Evolutionary conservation across 2,329 filamentous ascomycete genomes (phyloP).

Genomic region (Ophiostoma montium): DNA sequence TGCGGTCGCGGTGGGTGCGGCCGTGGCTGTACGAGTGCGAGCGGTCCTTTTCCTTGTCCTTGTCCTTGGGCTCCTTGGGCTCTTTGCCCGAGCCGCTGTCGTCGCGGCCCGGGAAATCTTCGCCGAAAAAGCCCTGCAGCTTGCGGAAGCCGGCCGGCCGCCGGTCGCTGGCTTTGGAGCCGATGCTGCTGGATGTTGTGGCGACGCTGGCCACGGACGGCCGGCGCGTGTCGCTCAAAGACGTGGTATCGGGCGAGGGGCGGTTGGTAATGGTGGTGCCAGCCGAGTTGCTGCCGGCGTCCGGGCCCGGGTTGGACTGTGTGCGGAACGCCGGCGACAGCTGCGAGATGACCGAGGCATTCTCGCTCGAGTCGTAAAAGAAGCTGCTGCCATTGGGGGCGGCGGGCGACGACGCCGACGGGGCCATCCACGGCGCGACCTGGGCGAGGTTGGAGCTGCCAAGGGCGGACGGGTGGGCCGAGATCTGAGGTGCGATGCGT

Average conservation of each 20-base stretch:
- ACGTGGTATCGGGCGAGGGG: constrained; percentile 44
- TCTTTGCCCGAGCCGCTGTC: constrained; percentile 16
- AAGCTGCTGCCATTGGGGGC: constrained; percentile 36
- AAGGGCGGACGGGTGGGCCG: constrained; percentile 40
- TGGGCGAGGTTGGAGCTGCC: constrained; percentile 36
- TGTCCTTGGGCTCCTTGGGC: background rate
- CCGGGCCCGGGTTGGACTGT: constrained; percentile 16
- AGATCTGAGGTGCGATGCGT: constrained; percentile 34
- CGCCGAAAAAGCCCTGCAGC: constrained; percentile 82
- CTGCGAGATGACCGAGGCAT: constrained; percentile 46
- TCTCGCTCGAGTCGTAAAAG: constrained; percentile 64
- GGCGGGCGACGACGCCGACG: background rate
- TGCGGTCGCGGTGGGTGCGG: constrained; percentile 54
- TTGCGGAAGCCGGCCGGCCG: constrained; percentile 65
- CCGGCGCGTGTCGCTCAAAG: constrained; percentile 58
- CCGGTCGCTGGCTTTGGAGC: constrained; percentile 59
- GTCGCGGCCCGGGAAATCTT: constrained; percentile 65
- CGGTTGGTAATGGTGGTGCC: background rate
- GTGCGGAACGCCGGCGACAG: constrained; percentile 57
- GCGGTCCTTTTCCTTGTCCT: constrained; percentile 42
- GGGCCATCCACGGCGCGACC: constrained; percentile 36
- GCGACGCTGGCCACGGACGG: constrained; percentile 82
- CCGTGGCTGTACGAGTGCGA: constrained; percentile 48
- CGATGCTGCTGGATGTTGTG: constrained; percentile 66
- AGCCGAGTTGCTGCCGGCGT: background rate